A percentile compares a stretch with the other conserved stretches of the same genome.
These are phyloP conservation scores for Cucurbita maxima DNA, from an alignment of 306 rosid genomes.

Conservation along the genomic window DNA sequence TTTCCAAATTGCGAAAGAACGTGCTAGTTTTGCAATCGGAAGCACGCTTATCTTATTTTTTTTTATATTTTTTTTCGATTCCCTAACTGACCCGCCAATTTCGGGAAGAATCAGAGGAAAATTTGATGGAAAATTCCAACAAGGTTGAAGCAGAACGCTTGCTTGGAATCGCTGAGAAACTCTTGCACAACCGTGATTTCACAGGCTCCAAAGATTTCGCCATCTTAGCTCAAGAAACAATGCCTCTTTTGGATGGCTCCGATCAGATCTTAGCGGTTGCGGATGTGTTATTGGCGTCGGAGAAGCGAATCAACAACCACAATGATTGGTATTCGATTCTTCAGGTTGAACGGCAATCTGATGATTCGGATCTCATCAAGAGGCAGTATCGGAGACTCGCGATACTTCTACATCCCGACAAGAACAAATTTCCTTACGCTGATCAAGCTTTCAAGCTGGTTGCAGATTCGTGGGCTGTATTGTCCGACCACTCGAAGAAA, in stretches of 20 bases:
- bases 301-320: slow-evolving; percentile 37
- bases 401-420: slow-evolving; percentile 70
- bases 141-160: slow-evolving; percentile 68
- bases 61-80: background rate
- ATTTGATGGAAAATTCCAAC: slow-evolving; percentile 20
- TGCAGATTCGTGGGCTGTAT: slow-evolving; percentile 63
- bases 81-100: background rate
- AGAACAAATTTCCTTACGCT: slow-evolving; percentile 49
- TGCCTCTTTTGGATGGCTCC: slow-evolving; percentile 73
- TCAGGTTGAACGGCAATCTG: slow-evolving; percentile 40
- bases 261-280: slow-evolving; percentile 80
- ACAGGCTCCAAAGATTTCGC: slow-evolving; percentile 62
- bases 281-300: slow-evolving; percentile 61
- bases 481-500: slow-evolving; percentile 49
- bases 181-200: slow-evolving; percentile 54
- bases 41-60: background rate
- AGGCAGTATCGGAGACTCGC: slow-evolving; percentile 62
- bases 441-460: slow-evolving; percentile 71
- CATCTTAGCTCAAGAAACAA: slow-evolving; percentile 71
- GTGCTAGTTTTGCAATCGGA: background rate
- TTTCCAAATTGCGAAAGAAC: background rate
- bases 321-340: slow-evolving; percentile 76
- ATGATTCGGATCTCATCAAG: slow-evolving; percentile 44
- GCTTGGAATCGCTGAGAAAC: slow-evolving; percentile 69
- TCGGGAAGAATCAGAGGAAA: background rate